A percentile compares a stretch with the other conserved stretches of the same genome.
These are phyloP conservation scores for Dictyostelium brefeldianum DNA, from an alignment of 78 protist genomes.

Conservation along the genomic window DNA sequence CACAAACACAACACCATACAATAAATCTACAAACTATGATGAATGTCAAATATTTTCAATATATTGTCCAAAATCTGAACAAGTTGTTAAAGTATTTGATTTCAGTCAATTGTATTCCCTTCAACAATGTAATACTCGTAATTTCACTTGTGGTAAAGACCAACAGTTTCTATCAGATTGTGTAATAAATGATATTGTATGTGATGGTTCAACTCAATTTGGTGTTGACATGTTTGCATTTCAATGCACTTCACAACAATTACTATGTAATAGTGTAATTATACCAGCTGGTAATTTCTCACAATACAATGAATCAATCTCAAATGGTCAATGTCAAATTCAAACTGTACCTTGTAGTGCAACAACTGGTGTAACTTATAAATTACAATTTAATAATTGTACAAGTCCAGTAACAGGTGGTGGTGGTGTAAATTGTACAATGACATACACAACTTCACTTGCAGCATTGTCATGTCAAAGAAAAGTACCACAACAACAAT, in stretches of 20 bases:
- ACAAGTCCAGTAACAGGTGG: not conserved
- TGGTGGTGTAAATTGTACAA: not conserved
- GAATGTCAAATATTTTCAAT: constrained; percentile 27
- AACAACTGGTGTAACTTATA: not conserved
- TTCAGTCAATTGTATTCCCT: constrained; percentile 23
- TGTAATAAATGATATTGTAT: not conserved
- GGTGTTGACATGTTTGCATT: constrained; percentile 37
- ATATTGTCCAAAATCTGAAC: not conserved
- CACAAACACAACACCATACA: not conserved
- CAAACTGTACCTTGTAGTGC: not conserved
- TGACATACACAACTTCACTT: not conserved
- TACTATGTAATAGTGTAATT: constrained; percentile 24
- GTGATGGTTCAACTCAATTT: constrained; percentile 37
- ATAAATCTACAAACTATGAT: not conserved
- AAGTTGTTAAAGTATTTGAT: not conserved
- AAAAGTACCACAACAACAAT: not conserved
- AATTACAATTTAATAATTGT: not conserved
- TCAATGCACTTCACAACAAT: not conserved
- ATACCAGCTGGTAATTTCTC: constrained; percentile 1
- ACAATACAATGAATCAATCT: constrained; percentile 11
- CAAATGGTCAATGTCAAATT: constrained; percentile 41
- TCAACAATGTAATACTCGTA: not conserved
- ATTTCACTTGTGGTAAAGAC: not conserved
- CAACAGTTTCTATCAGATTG: not conserved
- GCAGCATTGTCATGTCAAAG: not conserved